phyloP scores from a whole-genome alignment of 2,329 filamentous ascomycete genomes.

The Alternaria solani region DNA sequence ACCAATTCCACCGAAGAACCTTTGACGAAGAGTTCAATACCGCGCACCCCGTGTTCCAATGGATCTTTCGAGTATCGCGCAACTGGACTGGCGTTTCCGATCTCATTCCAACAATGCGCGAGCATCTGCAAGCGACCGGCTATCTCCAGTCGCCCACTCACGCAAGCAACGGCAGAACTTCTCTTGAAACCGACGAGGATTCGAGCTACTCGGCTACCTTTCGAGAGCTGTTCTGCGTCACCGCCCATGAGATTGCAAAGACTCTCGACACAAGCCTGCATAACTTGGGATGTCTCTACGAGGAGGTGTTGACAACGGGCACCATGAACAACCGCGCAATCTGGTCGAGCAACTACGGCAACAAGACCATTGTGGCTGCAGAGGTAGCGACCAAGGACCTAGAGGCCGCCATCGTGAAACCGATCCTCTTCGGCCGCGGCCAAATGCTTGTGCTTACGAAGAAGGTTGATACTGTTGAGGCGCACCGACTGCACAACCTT shows the following conservation, averaged over 20 bases:
- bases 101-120: slow-evolving; percentile 75
- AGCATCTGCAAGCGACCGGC: slow-evolving; percentile 68
- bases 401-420: slow-evolving; percentile 48
- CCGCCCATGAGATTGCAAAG: slow-evolving; percentile 76
- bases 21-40: slow-evolving; percentile 78
- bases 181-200: slow-evolving; percentile 60
- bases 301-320: slow-evolving; percentile 76
- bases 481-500: slow-evolving; percentile 69
- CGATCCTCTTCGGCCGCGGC: slow-evolving; percentile 68
- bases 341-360: slow-evolving; percentile 28
- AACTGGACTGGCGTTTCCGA: slow-evolving; percentile 76
- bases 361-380: slow-evolving; percentile 35
- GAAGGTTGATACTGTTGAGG: slow-evolving; percentile 66
- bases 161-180: slow-evolving; percentile 27
- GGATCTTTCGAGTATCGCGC: slow-evolving; percentile 82
- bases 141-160: slow-evolving; percentile 32
- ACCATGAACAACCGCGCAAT: slow-evolving; percentile 69
- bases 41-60: slow-evolving; percentile 81
- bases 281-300: slow-evolving; percentile 74
- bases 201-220: slow-evolving; percentile 78
- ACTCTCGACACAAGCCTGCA: slow-evolving; percentile 70
- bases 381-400: slow-evolving; percentile 46
- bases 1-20: slow-evolving; percentile 59
- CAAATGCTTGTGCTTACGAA: slow-evolving; percentile 83
- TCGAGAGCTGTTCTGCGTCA: slow-evolving; percentile 82